Conservation (phyloP, 2,329 filamentous ascomycete species). For the Ophiostoma sp. region DNA sequence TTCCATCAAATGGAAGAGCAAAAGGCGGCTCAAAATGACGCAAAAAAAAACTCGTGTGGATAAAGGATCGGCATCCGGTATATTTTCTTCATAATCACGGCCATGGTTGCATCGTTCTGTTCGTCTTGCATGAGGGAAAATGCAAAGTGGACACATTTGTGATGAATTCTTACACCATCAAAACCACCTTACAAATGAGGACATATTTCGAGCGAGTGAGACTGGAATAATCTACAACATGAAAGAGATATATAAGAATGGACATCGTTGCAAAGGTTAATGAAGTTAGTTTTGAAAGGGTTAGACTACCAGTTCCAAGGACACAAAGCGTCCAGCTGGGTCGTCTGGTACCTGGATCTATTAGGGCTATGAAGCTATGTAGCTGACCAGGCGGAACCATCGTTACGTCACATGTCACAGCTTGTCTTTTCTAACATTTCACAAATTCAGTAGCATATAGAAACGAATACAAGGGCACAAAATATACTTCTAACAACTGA, state of each 20-base stretch:
- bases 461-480: background rate
- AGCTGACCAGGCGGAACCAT: background rate
- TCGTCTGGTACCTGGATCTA: background rate
- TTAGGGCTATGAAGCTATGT: background rate
- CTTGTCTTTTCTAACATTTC: background rate
- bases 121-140: background rate
- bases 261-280: background rate
- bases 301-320: background rate
- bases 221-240: background rate
- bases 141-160: background rate
- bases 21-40: background rate
- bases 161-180: background rate
- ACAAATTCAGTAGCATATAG: background rate
- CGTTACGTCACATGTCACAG: background rate
- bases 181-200: background rate
- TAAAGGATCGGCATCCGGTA: background rate
- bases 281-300: too few species aligned
- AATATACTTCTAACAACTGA: constrained; percentile 4
- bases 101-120: background rate
- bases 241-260: background rate
- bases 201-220: background rate
- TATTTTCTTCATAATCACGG: background rate
- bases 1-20: background rate
- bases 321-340: background rate
- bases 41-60: background rate